These are phyloP conservation scores for Fraxinus cuspidata DNA, from an alignment of 257 asterid genomes.

Conservation along the genomic window DNA sequence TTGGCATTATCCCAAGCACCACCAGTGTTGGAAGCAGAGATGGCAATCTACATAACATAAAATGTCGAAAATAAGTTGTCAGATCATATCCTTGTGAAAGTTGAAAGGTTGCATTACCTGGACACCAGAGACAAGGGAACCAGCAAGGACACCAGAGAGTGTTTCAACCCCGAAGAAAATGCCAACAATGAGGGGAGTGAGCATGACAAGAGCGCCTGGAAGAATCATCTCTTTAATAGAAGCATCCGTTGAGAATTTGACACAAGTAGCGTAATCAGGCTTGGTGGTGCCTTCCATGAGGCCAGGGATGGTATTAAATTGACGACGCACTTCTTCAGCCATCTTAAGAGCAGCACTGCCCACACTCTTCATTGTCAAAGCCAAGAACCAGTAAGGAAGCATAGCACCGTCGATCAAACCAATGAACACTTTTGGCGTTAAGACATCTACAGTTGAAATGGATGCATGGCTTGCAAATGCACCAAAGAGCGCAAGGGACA, in stretches of 20 bases:
- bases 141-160: conserved; percentile 58
- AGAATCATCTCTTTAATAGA: conserved; percentile 57
- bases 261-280: conserved; percentile 59
- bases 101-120: conserved; percentile 18
- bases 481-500: conserved; percentile 59
- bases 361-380: conserved; percentile 65
- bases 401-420: conserved; percentile 58
- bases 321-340: conserved; percentile 60
- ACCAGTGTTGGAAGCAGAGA: too few relatives aligned
- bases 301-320: conserved; percentile 49
- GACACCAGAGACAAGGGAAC: conserved; percentile 59
- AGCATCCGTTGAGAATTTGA: conserved; percentile 59
- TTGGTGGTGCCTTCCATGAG: conserved; percentile 55
- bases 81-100: too few relatives aligned
- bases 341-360: conserved; percentile 53
- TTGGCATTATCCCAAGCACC: too few relatives aligned
- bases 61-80: too few relatives aligned
- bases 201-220: conserved; percentile 59
- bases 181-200: conserved; percentile 53
- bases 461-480: conserved; percentile 55
- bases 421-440: conserved; percentile 54
- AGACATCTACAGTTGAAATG: conserved; percentile 46
- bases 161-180: conserved; percentile 55
- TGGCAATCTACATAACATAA: too few relatives aligned
- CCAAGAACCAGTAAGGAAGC: conserved; percentile 69